These are phyloP conservation scores for Rickenella mellea DNA, from an alignment of 768 basidiomycete genomes.

Conservation along the genomic window DNA sequence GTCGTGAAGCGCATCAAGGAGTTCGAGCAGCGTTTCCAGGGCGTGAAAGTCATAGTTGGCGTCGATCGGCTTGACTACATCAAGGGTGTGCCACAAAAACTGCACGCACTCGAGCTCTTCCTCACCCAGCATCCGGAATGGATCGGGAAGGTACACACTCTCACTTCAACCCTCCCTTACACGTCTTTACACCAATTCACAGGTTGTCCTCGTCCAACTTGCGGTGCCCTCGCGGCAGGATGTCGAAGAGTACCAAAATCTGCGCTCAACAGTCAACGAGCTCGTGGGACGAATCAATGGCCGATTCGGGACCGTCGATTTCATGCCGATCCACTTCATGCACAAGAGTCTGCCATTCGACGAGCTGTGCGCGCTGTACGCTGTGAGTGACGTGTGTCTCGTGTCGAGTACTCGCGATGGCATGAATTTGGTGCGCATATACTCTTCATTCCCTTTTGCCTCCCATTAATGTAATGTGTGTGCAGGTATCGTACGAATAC, in stretches of 20 bases:
- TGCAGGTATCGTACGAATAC: conserved; percentile 97
- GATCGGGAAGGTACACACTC: conserved; percentile 79
- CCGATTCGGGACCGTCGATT: conserved; percentile 96
- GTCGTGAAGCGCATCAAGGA: conserved; percentile 76
- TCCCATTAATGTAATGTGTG: not conserved
- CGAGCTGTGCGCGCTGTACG: conserved; percentile 96
- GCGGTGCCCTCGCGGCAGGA: conserved; percentile 97
- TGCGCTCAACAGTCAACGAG: conserved; percentile 93
- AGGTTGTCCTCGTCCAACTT: conserved; percentile 94
- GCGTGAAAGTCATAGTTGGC: conserved; percentile 95
- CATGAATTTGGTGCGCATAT: conserved; percentile 86
- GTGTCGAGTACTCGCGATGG: conserved; percentile 94
- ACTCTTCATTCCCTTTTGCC: conserved; percentile 3
- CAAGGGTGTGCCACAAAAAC: conserved; percentile 98
- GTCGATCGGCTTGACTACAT: conserved; percentile 99
- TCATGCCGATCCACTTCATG: conserved; percentile 99
- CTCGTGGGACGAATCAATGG: conserved; percentile 98
- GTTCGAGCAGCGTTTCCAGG: conserved; percentile 84
- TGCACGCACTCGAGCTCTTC: conserved; percentile 95
- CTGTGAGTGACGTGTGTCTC: conserved; percentile 91
- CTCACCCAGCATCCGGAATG: conserved; percentile 96
- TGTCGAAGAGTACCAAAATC: conserved; percentile 98
- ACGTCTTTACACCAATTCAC: conserved; percentile 3
- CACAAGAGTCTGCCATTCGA: conserved; percentile 91
- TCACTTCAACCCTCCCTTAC: not conserved